Percentiles rank a stretch among this genome's conserved stretches.
phyloP scores from a whole-genome alignment of 768 basidiomycete species.

The Lyophyllum shimeji region DNA sequence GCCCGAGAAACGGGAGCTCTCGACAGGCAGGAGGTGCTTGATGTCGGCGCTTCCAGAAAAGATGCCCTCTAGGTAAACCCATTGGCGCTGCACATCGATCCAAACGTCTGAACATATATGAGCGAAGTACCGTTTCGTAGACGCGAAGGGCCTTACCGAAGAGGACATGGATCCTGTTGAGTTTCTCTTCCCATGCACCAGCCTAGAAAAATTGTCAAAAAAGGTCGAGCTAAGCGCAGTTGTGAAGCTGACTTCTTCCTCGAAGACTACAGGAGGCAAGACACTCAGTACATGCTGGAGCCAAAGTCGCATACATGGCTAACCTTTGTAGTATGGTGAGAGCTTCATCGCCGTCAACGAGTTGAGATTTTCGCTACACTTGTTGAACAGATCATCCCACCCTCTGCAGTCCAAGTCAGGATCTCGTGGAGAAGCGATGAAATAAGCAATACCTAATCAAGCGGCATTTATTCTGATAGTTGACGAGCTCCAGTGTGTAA shows the following conservation, averaged over 20 bases:
- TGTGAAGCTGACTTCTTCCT: conserved; percentile 65
- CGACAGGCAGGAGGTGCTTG: conserved; percentile 96
- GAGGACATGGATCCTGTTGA: conserved; percentile 93
- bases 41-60: conserved; percentile 99
- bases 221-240: background rate
- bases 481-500: conserved; percentile 93
- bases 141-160: conserved; percentile 61
- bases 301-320: conserved; percentile 10
- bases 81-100: conserved; percentile 99
- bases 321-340: conserved; percentile 97
- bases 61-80: conserved; percentile 99
- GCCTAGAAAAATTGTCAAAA: conserved; percentile 43
- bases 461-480: conserved; percentile 98
- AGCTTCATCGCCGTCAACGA: conserved; percentile 96
- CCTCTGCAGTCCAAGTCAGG: conserved; percentile 49
- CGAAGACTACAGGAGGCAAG: conserved; percentile 58
- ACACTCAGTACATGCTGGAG: background rate
- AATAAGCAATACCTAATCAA: conserved; percentile 66
- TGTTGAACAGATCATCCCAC: conserved; percentile 96
- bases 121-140: conserved; percentile 7
- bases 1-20: conserved; percentile 96
- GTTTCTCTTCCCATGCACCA: conserved; percentile 93
- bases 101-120: conserved; percentile 70
- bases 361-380: conserved; percentile 96
- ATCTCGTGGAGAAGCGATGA: background rate